These are phyloP conservation scores for Ascochyta rabiei DNA, from an alignment of 2,329 filamentous ascomycete genomes.

Conservation along the genomic window DNA sequence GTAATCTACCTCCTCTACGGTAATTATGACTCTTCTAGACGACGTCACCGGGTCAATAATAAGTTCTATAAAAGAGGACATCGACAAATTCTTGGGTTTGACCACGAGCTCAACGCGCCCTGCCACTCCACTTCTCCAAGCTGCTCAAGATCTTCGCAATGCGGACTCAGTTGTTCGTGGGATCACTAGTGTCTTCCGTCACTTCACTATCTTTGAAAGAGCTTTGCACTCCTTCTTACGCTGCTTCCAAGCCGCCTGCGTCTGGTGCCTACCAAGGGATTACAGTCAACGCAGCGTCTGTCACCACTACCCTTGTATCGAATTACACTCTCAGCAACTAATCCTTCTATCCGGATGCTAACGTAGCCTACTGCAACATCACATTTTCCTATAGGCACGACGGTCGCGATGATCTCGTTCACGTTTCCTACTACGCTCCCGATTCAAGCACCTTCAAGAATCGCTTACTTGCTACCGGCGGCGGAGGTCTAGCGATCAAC, in stretches of 20 bases:
- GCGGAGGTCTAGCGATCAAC: slow-evolving; percentile 50
- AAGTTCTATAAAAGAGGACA: neutral
- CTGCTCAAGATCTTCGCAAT: neutral
- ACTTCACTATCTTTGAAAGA: neutral
- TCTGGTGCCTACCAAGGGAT: neutral
- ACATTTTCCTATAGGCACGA: slow-evolving; percentile 54
- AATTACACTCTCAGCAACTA: slow-evolving; percentile 1
- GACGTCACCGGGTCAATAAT: neutral
- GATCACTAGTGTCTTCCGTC: neutral
- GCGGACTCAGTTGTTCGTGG: neutral
- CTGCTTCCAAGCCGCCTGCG: neutral
- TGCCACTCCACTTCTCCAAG: neutral
- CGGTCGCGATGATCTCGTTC: slow-evolving; percentile 29
- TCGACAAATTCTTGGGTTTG: neutral
- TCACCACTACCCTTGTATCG: neutral
- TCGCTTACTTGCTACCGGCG: slow-evolving; percentile 54
- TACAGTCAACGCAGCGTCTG: neutral
- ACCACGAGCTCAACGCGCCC: neutral
- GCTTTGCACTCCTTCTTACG: neutral
- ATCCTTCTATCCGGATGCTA: neutral
- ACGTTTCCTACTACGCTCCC: slow-evolving; percentile 50
- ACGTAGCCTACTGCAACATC: slow-evolving; percentile 51
- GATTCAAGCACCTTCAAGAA: slow-evolving; percentile 52
- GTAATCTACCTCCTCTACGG: neutral
- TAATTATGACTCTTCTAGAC: neutral